Percentiles rank a stretch among this genome's conserved stretches.
phyloP scores from a whole-genome alignment of 257 asterid genomes.

The Jacaranda copaia region DNA sequence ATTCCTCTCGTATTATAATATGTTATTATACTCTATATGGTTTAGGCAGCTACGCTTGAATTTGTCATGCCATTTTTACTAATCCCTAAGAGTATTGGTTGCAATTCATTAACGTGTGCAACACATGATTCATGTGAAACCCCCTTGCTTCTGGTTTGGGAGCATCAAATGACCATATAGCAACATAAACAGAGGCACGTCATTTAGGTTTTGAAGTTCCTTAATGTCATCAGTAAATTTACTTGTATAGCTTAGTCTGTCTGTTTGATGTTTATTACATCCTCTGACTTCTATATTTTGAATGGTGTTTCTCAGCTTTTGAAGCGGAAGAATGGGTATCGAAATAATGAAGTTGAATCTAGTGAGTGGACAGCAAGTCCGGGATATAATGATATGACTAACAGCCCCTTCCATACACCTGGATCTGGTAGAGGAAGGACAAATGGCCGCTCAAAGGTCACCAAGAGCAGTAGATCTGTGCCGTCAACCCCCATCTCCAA shows the following conservation, averaged over 20 bases:
- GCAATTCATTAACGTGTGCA: background rate
- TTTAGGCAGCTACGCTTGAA: background rate
- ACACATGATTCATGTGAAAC: background rate
- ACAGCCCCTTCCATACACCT: conserved; percentile 72
- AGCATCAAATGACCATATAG: background rate
- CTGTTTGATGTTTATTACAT: background rate
- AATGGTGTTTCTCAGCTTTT: conserved; percentile 48
- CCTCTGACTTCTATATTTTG: conserved; percentile 17
- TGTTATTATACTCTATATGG: background rate
- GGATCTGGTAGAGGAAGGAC: conserved; percentile 74
- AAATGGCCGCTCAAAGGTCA: conserved; percentile 62
- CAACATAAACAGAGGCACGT: background rate
- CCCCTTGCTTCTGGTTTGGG: background rate
- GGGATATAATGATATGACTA: conserved; percentile 46
- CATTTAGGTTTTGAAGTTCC: background rate
- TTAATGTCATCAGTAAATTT: background rate
- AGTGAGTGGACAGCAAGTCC: conserved; percentile 62
- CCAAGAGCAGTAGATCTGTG: conserved; percentile 62
- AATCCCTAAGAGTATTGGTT: no score
- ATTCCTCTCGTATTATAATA: background rate
- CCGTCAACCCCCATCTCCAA: conserved; percentile 72
- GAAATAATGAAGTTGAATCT: conserved; percentile 48
- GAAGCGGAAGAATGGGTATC: conserved; percentile 59
- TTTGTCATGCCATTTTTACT: background rate
- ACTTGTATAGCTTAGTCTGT: background rate